phyloP scores from a whole-genome alignment of 1,139 yeast genomes.

The Cylindricascospora bacillispora region DNA sequence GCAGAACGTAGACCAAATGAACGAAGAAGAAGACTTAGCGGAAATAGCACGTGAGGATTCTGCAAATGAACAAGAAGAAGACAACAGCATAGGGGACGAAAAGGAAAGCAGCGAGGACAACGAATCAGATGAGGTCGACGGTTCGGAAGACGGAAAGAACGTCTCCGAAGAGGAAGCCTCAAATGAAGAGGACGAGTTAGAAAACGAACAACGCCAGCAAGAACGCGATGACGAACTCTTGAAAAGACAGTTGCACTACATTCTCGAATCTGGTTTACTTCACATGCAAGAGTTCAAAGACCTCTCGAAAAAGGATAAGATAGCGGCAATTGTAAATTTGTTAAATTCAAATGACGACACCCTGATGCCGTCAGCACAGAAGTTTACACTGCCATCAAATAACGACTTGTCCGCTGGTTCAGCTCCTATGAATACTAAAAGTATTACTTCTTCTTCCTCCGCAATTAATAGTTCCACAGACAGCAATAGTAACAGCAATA shows the following conservation, averaged over 20 bases:
- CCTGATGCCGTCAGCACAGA: constrained; percentile 5
- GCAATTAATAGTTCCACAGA: constrained; percentile 7
- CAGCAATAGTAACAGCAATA: constrained; percentile 7
- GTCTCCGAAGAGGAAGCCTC: constrained; percentile 2
- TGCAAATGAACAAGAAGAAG: constrained; percentile 6
- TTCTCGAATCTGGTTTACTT: constrained; percentile 24
- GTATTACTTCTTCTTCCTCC: constrained; percentile 6
- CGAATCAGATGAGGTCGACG: background rate
- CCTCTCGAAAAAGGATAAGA: constrained; percentile 29
- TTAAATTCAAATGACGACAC: constrained; percentile 20
- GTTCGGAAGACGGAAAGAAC: constrained; percentile 4
- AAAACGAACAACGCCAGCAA: constrained; percentile 4
- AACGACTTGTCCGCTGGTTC: constrained; percentile 2
- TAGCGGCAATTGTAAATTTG: constrained; percentile 24
- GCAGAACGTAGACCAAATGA: constrained; percentile 8
- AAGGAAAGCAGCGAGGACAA: background rate
- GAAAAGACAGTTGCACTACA: constrained; percentile 20
- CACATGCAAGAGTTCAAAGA: constrained; percentile 29
- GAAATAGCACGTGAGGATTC: constrained; percentile 4
- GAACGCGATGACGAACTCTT: constrained; percentile 17
- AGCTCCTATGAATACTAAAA: too few relatives aligned
- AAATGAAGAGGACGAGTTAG: constrained; percentile 1
- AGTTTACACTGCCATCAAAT: constrained; percentile 2
- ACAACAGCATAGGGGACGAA: background rate
- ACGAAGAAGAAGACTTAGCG: constrained; percentile 5